Evolutionary conservation across 1,284 basidiomycete species (phyloP), one percentile per base, ranked within the genome.

Genomic region (Ceratobasidium theobromae): DNA sequence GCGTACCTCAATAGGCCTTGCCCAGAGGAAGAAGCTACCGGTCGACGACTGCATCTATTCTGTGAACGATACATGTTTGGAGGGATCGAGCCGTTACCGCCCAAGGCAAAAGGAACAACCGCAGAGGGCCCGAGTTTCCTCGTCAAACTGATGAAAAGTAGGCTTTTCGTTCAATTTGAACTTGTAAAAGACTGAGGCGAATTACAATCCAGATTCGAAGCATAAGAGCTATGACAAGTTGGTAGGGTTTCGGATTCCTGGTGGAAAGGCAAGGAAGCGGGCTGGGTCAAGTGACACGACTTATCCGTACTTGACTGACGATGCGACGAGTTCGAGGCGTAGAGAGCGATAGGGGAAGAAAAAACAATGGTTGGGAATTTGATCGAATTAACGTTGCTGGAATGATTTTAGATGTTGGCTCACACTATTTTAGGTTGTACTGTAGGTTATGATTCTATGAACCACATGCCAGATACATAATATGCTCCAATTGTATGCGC

Each of bases 11-110:
- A 62, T 23, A 2, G 58, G 8, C 58, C 48, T 3, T 51, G 46
- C 40, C 43, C 58, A n/a, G 58, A 41, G n/a, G 48, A 52, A 41
- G 48, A 51, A 12, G 58, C 48, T 5, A 38, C 35, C 4, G 58
- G 48, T 11, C 30, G 21, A 30, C 58, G 46, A 0, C 46, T 64
- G 1, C 58, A 52, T 16, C 21, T 64, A 16, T 64, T 52, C 27
- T 64, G 48, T 25, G 58, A 52, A 11, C 51, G 52, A 16, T 52
- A 64, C 35, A 64, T 52, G 58, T 64, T 52, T 32, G 48, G 48
- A 2, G 58, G 58, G 14, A 40, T 52, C 8, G 46, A 64, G 48
- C 48, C 51, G 25, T 38, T 64, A 23, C 30, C 48, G 33, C 12
- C 25, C 23, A 64, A 62, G 21, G 57, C 57, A 23, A 62, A 62